Conservation (phyloP, 345 rosid genomes). For the Erodium maritimum region DNA sequence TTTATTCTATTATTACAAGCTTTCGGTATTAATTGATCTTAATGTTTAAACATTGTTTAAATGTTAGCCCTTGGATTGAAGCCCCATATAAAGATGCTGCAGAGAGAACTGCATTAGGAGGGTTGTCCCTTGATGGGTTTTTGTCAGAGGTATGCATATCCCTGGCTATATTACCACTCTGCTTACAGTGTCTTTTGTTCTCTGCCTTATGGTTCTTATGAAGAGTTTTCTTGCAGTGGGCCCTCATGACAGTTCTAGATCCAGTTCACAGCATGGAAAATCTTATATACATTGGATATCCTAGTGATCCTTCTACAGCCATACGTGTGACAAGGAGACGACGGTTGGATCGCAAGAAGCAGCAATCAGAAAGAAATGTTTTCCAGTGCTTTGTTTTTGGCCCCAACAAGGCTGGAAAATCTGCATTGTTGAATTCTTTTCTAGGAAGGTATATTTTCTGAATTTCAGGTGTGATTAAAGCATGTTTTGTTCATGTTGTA, state of each 20-base stretch:
- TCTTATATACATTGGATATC: slow-evolving; percentile 60
- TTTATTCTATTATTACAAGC: background rate
- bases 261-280: slow-evolving; percentile 53
- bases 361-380: slow-evolving; percentile 54
- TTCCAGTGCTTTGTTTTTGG: slow-evolving; percentile 65
- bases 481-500: slow-evolving; percentile 2
- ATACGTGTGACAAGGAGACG: slow-evolving; percentile 50
- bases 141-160: slow-evolving; percentile 48
- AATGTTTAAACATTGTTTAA: background rate
- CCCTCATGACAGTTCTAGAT: slow-evolving; percentile 57
- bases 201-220: too few species aligned
- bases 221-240: slow-evolving; percentile 40
- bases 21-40: too few species aligned
- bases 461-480: background rate
- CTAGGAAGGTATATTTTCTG: slow-evolving; percentile 41
- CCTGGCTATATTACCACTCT: background rate
- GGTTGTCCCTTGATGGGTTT: slow-evolving; percentile 53
- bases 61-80: slow-evolving; percentile 61
- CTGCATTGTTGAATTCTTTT: slow-evolving; percentile 54
- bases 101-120: slow-evolving; percentile 49
- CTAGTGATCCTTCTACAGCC: slow-evolving; percentile 49
- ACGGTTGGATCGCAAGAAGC: slow-evolving; percentile 64
- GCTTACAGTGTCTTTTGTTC: too few species aligned
- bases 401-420: slow-evolving; percentile 65
- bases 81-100: slow-evolving; percentile 54